phyloP scores from a whole-genome alignment of 805 yeast species.

The Komagataella mondaviorum region DNA sequence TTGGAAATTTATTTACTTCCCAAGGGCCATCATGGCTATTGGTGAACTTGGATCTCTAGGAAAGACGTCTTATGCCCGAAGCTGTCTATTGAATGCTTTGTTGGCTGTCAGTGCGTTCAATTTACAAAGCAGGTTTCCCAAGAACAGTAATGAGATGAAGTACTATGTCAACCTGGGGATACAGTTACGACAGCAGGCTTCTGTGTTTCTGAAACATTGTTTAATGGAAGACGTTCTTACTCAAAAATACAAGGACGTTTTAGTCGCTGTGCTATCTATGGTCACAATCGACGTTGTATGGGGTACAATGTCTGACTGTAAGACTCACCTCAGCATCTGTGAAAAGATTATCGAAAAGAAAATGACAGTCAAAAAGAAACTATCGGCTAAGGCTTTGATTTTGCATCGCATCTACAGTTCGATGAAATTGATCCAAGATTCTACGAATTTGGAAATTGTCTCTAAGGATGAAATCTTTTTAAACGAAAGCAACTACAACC shows the following conservation, averaged over 20 bases:
- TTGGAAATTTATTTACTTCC: conserved; percentile 80
- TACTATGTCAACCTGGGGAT: conserved; percentile 63
- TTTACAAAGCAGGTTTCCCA: conserved; percentile 56
- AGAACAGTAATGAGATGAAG: conserved; percentile 54
- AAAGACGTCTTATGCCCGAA: conserved; percentile 58
- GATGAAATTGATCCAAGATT: conserved; percentile 62
- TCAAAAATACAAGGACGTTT: conserved; percentile 72
- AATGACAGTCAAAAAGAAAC: conserved; percentile 47
- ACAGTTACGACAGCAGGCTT: conserved; percentile 62
- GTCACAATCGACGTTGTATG: conserved; percentile 79
- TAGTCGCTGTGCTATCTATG: conserved; percentile 78
- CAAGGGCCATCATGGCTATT: conserved; percentile 67
- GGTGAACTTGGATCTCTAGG: conserved; percentile 74
- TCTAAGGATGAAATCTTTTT: conserved; percentile 19
- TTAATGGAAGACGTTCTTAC: conserved; percentile 32
- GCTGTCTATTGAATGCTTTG: conserved; percentile 65
- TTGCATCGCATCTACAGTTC: conserved; percentile 71
- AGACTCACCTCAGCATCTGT: conserved; percentile 61
- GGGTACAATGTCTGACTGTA: conserved; percentile 85
- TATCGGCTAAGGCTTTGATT: conserved; percentile 65
- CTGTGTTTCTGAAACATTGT: conserved; percentile 49
- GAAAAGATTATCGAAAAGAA: conserved; percentile 61
- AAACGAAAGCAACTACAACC: conserved; percentile 19
- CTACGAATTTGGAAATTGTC: conserved; percentile 38
- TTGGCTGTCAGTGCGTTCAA: conserved; percentile 76